These are phyloP conservation scores for Borealophlyctis nickersoniae DNA, from an alignment of 192 early-diverging fungal genomes.

Conservation along the genomic window DNA sequence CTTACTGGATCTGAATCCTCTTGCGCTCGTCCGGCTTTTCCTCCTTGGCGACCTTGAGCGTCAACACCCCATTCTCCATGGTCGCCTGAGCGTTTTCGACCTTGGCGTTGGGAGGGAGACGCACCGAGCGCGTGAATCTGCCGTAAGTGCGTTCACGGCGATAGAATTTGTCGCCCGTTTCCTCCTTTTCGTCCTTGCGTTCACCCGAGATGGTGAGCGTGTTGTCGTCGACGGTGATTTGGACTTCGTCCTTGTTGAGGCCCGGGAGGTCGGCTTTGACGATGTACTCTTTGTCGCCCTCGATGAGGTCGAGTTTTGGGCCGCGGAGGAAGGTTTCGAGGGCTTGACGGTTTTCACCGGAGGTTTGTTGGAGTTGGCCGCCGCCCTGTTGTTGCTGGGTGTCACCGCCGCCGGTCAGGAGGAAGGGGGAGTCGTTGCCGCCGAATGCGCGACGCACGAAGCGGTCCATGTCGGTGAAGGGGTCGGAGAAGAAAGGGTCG, in stretches of 20 bases:
- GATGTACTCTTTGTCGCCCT: constrained; percentile 27
- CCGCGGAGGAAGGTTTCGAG: constrained; percentile 11
- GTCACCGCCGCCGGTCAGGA: not conserved
- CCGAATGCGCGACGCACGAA: no score
- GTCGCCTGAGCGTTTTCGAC: constrained; percentile 26
- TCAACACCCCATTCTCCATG: constrained; percentile 42
- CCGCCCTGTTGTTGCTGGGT: not conserved
- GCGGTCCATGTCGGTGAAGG: no score
- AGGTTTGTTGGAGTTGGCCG: not conserved
- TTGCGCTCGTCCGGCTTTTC: not conserved
- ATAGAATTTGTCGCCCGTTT: constrained; percentile 28
- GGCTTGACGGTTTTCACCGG: not conserved
- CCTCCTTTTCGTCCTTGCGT: constrained; percentile 30
- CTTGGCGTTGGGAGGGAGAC: constrained; percentile 37
- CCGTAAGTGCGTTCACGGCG: constrained; percentile 38
- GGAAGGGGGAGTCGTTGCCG: not conserved
- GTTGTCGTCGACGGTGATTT: constrained; percentile 22
- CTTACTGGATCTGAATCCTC: not conserved
- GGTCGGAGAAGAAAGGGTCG: no score
- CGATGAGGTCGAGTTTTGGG: constrained; percentile 33
- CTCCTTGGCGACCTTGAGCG: constrained; percentile 32
- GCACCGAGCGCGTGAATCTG: constrained; percentile 28
- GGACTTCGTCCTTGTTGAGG: constrained; percentile 33
- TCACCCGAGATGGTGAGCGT: constrained; percentile 37
- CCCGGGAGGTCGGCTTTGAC: constrained; percentile 40